Evolutionary conservation across 164 flowering plant species (phyloP).

Genomic region (Piper betle): DNA sequence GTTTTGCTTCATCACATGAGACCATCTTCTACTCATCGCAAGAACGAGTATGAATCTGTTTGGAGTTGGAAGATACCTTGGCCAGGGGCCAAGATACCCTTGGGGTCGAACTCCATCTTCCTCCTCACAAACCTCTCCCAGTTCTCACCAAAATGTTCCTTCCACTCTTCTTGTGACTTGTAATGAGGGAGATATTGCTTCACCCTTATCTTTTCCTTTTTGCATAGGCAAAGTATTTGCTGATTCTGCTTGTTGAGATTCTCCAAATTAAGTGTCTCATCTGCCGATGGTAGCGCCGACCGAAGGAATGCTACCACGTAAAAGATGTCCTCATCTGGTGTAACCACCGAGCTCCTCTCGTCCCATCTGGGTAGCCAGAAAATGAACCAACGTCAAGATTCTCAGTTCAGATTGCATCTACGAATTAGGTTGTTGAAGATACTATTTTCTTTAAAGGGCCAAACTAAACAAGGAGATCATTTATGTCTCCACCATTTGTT

Average conservation of each 20-base stretch:
- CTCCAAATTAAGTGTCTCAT: constrained; percentile 40
- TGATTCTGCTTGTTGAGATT: constrained; percentile 57
- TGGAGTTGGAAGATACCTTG: constrained; percentile 57
- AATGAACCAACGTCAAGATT: background rate
- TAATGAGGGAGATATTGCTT: constrained; percentile 80
- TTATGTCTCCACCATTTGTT: too few species aligned
- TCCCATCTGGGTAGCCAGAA: constrained; percentile 54
- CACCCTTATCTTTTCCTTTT: constrained; percentile 36
- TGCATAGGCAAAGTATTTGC: constrained; percentile 51
- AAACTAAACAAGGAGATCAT: background rate
- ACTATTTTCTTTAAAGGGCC: background rate
- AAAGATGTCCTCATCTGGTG: constrained; percentile 84
- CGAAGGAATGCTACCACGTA: constrained; percentile 74
- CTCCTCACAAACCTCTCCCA: constrained; percentile 43
- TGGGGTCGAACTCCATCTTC: constrained; percentile 66
- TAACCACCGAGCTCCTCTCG: constrained; percentile 56
- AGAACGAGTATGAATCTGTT: constrained; percentile 26
- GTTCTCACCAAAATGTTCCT: constrained; percentile 60
- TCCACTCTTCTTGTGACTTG: constrained; percentile 55
- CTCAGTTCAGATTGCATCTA: background rate
- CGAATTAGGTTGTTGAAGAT: background rate
- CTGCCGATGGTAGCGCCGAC: constrained; percentile 57
- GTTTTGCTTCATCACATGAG: background rate
- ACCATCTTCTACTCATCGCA: background rate
- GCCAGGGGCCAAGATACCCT: constrained; percentile 66